Percentiles rank a stretch among this genome's conserved stretches.
Evolutionary conservation across 2,329 filamentous ascomycete species (phyloP).

Genomic region (Stemphylium vesicarium): DNA sequence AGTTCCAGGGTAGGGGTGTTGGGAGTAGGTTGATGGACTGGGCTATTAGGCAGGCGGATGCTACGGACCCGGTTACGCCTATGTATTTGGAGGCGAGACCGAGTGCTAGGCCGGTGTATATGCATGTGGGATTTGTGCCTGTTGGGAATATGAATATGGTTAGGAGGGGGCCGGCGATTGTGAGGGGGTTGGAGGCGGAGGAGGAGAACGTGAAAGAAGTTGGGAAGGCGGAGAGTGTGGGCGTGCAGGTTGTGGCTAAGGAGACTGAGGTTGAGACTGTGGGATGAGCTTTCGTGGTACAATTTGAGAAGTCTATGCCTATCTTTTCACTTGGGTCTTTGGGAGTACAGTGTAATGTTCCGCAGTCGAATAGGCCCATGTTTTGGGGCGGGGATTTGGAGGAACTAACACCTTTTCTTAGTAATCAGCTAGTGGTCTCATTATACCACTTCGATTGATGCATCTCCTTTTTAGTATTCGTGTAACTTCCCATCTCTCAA

Average conservation of each 20-base stretch:
- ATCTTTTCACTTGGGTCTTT: too few species aligned
- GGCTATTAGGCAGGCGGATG: conserved; percentile 42
- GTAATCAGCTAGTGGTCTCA: too few species aligned
- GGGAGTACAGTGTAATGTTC: too few species aligned
- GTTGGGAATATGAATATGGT: conserved; percentile 25
- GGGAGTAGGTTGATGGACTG: conserved; percentile 37
- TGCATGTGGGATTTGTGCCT: conserved; percentile 38
- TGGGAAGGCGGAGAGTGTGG: background rate
- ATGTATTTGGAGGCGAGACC: conserved; percentile 40
- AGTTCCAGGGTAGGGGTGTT: conserved; percentile 39
- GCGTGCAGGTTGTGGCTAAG: background rate
- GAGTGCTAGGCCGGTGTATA: conserved; percentile 36
- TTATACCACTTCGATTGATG: too few species aligned
- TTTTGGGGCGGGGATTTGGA: too few species aligned
- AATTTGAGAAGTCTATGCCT: too few species aligned
- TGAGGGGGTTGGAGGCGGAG: conserved; percentile 7
- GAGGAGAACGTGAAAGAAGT: background rate
- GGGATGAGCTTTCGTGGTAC: too few species aligned
- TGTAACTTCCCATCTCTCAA: too few species aligned
- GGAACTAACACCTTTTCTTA: too few species aligned
- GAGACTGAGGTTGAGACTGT: too few species aligned
- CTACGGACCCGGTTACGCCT: conserved; percentile 24
- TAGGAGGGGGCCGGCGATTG: conserved; percentile 25
- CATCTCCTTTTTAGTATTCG: too few species aligned
- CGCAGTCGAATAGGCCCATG: too few species aligned